Conservation (phyloP, 2,329 filamentous ascomycete genomes). For the Microcera coccophila region DNA sequence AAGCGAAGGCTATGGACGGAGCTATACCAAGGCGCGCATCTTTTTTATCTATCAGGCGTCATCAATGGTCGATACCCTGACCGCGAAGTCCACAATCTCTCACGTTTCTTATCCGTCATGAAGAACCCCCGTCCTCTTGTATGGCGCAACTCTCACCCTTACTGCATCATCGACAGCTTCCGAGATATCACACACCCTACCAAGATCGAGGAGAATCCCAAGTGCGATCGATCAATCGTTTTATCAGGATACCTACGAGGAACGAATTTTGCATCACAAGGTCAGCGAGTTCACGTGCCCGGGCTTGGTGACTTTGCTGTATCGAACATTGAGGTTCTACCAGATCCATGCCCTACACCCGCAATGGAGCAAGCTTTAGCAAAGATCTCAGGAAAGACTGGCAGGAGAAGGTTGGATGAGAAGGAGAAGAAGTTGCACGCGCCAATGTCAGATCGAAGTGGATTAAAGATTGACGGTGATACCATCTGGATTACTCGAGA, state of each 20-base stretch:
- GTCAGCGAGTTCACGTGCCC: constrained; percentile 85
- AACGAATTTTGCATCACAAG: constrained; percentile 84
- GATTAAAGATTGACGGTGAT: constrained; percentile 93
- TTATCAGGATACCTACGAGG: constrained; percentile 91
- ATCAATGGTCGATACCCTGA: constrained; percentile 97
- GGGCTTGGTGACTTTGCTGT: constrained; percentile 88
- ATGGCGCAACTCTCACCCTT: constrained; percentile 95
- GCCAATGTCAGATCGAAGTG: constrained; percentile 96
- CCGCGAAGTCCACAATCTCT: constrained; percentile 91
- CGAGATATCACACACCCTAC: constrained; percentile 93
- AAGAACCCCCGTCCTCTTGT: constrained; percentile 96
- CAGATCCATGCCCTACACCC: constrained; percentile 93
- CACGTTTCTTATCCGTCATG: constrained; percentile 95
- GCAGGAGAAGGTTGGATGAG: constrained; percentile 77
- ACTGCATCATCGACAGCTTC: constrained; percentile 89
- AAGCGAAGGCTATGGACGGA: constrained; percentile 98
- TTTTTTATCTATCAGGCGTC: constrained; percentile 95
- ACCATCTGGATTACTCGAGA: constrained; percentile 82
- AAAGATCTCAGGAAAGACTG: constrained; percentile 78
- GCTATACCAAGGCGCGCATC: constrained; percentile 90
- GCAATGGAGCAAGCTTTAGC: constrained; percentile 82
- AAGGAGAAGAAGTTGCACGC: constrained; percentile 97
- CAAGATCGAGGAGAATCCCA: constrained; percentile 79
- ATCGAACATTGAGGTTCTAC: constrained; percentile 76
- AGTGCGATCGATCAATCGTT: constrained; percentile 86